These are phyloP conservation scores for Fraxinus xanthoxyloides DNA, from an alignment of 305 asterid genomes.

Conservation along the genomic window DNA sequence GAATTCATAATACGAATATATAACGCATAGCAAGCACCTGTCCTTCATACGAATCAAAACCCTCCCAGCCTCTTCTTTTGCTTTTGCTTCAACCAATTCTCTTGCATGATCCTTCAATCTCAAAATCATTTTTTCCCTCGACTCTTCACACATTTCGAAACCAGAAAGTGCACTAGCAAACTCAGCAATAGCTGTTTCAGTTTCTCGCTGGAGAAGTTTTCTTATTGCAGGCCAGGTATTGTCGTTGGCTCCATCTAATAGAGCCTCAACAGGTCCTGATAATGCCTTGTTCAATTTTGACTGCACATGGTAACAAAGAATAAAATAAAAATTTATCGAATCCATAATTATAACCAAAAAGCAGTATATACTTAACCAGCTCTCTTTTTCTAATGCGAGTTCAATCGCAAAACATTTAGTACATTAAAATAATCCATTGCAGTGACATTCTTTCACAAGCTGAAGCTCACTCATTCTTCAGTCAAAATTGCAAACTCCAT, in stretches of 20 bases:
- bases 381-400: not conserved
- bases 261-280: slow-evolving; percentile 81
- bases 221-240: slow-evolving; percentile 96
- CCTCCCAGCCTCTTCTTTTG: slow-evolving; percentile 92
- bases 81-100: slow-evolving; percentile 77
- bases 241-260: slow-evolving; percentile 78
- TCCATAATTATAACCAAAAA: not conserved
- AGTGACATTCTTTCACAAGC: not conserved
- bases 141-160: slow-evolving; percentile 72
- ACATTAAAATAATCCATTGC: not conserved
- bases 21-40: slow-evolving; percentile 45
- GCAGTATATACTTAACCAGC: not conserved
- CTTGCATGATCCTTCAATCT: slow-evolving; percentile 71
- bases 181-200: slow-evolving; percentile 56
- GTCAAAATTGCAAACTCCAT: not conserved
- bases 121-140: slow-evolving; percentile 55
- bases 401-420: not conserved
- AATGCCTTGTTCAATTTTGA: slow-evolving; percentile 76
- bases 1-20: slow-evolving; percentile 13
- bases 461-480: not conserved
- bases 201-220: slow-evolving; percentile 73
- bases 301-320: slow-evolving; percentile 36
- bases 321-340: not conserved
- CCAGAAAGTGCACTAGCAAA: slow-evolving; percentile 76
- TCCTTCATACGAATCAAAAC: slow-evolving; percentile 93